Base-by-base conservation (phyloP, 805 yeast species). In the Wickerhamia fluorescens region DNA sequence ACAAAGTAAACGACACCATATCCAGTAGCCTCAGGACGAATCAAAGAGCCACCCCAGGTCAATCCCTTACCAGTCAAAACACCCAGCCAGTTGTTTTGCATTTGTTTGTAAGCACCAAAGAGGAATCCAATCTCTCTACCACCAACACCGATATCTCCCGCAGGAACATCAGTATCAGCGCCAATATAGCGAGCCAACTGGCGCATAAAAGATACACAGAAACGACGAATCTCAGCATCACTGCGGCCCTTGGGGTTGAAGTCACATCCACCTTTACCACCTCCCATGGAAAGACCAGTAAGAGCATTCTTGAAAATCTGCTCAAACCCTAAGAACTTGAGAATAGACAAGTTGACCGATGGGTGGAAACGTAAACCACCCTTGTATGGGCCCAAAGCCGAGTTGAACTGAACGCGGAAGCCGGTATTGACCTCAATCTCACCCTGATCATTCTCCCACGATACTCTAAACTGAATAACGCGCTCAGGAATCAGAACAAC, bases 21-120 rank as follows among this genome's bases (percentile, higher is more conserved):
- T 64, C 98, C 98, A 40, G 98, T 89, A 44, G 98, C 98, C 76
- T 89, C 98, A 44, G 97, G 96, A 68, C 98, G 83, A 68, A 89
- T 88, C 60, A 89, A 73, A 51, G 97, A 89, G 53, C 97, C 98
- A 75, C 98, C 98, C 96, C 96, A 92, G 59, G 81, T 68, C 55
- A 88, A 73, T 54, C 96, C 96, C 73, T 89, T 89, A 66, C 98
- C 98, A 58, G 98, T 89, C 50, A 89, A 73, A 30, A 89, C 94
- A 74, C 97, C 97, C 61, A 89, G 89, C 80, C 87, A 89, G 56
- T 78, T 71, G 79, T 89, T 89, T 66, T 74, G 80, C 77, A 73
- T 72, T 51, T 73, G 71, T 75, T 87, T 86, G 87, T 84, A 89
- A 47, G 96, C 96, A 67, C 98, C 98, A 50, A 86, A 92, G 58